Percentiles rank a stretch among this genome's conserved stretches.
Evolutionary conservation across 179 eudicot genomes (phyloP).

Genomic region (Spergularia azorica): DNA sequence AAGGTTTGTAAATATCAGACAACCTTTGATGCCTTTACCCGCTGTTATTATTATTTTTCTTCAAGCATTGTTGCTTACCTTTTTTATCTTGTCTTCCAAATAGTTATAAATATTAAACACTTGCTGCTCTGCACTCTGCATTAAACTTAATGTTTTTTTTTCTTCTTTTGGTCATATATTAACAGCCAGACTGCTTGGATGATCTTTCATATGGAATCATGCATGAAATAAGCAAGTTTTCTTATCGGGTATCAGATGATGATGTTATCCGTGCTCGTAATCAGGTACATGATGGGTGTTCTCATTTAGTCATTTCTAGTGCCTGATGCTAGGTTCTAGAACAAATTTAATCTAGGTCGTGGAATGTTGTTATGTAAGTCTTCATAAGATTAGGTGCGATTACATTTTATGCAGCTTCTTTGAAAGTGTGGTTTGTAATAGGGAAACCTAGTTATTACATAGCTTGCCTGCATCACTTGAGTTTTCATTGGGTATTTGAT

Average conservation of each 20-base stretch:
- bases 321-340: neutral
- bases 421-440: too few relatives aligned
- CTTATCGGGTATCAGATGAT: constrained; percentile 68
- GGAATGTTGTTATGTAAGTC: too few relatives aligned
- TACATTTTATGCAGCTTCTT: neutral
- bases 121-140: constrained; percentile 1
- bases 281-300: constrained; percentile 47
- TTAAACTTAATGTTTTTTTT: neutral
- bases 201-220: constrained; percentile 76
- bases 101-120: neutral
- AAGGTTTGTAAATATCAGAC: constrained; percentile 45
- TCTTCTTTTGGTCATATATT: constrained; percentile 6
- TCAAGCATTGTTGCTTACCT: neutral
- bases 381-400: neutral
- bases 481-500: neutral
- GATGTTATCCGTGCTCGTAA: constrained; percentile 84
- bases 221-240: constrained; percentile 68
- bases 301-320: neutral
- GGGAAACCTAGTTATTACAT: too few relatives aligned
- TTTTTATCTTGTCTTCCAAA: neutral
- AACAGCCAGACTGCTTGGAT: constrained; percentile 68
- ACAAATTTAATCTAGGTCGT: too few relatives aligned
- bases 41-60: neutral
- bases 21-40: neutral
- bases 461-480: too few relatives aligned